Percentiles rank a stretch among this genome's conserved stretches.
phyloP scores from a whole-genome alignment of 164 flowering plant species.

The Nymphaea thermarum region DNA sequence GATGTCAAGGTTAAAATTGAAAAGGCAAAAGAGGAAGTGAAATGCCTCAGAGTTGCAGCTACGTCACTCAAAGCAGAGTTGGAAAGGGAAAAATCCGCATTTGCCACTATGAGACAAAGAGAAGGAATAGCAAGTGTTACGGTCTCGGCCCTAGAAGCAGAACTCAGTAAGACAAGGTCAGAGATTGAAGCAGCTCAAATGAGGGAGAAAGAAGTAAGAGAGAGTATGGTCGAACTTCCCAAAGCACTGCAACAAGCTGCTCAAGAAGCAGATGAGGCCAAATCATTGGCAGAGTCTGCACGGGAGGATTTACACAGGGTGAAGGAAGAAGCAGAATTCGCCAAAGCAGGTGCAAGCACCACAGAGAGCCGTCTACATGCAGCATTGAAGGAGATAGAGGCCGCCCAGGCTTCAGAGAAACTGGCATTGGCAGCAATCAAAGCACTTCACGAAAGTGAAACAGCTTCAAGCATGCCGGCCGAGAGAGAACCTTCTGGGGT shows the following conservation, averaged over 20 bases:
- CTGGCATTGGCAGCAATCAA: slow-evolving; percentile 74
- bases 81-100: slow-evolving; percentile 56
- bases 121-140: slow-evolving; percentile 86
- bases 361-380: slow-evolving; percentile 58
- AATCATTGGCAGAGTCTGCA: slow-evolving; percentile 34
- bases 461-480: slow-evolving; percentile 21
- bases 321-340: slow-evolving; percentile 72
- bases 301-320: slow-evolving; percentile 55
- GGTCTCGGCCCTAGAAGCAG: slow-evolving; percentile 77
- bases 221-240: slow-evolving; percentile 67
- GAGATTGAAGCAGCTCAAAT: slow-evolving; percentile 44
- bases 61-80: slow-evolving; percentile 55
- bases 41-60: slow-evolving; percentile 62
- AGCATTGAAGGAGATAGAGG: slow-evolving; percentile 77
- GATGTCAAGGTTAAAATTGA: slow-evolving; percentile 64
- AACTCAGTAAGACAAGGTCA: slow-evolving; percentile 38
- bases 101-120: slow-evolving; percentile 49
- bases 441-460: slow-evolving; percentile 75
- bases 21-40: slow-evolving; percentile 60
- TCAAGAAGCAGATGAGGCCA: slow-evolving; percentile 65
- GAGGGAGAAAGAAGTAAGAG: slow-evolving; percentile 68
- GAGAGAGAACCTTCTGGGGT: slow-evolving; percentile 37
- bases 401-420: slow-evolving; percentile 75
- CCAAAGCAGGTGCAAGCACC: slow-evolving; percentile 59
- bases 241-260: slow-evolving; percentile 63